phyloP scores from a whole-genome alignment of 2,329 filamentous ascomycete genomes.

The Colletotrichum noveboracense region DNA sequence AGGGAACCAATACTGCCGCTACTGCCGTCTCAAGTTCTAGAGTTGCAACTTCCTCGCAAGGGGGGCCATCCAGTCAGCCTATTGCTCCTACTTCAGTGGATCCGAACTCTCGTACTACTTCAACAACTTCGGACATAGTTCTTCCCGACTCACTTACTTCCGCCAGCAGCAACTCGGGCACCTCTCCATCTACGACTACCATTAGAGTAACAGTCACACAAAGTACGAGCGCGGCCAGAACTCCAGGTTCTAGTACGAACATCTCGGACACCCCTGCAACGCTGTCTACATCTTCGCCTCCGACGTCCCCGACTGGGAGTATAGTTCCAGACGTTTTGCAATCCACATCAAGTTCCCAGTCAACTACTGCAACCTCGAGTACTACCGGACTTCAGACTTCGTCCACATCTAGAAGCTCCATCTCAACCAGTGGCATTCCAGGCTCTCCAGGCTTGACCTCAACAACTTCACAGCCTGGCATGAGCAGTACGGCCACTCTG shows the following conservation, averaged over 20 bases:
- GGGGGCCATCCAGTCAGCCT: neutral
- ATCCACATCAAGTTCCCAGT: neutral
- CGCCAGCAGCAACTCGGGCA: neutral
- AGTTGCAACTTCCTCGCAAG: neutral
- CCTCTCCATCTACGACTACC: neutral
- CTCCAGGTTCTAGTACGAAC: neutral
- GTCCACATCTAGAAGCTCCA: neutral
- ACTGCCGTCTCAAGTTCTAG: neutral
- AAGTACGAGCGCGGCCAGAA: neutral
- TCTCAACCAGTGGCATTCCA: neutral
- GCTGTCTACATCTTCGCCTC: neutral
- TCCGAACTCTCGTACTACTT: neutral
- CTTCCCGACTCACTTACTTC: neutral
- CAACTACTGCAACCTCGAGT: neutral
- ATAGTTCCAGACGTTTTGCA: neutral
- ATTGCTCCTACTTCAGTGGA: neutral
- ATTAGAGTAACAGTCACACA: neutral
- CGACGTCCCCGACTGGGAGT: neutral
- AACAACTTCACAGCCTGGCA: neutral
- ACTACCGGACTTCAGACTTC: neutral
- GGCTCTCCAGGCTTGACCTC: neutral
- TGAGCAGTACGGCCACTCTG: rapidly evolving
- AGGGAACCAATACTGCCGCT: neutral
- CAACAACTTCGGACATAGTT: neutral
- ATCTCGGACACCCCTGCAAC: neutral